Conservation (phyloP, 192 early-diverging fungal species). For the Piromyces sp. region DNA sequence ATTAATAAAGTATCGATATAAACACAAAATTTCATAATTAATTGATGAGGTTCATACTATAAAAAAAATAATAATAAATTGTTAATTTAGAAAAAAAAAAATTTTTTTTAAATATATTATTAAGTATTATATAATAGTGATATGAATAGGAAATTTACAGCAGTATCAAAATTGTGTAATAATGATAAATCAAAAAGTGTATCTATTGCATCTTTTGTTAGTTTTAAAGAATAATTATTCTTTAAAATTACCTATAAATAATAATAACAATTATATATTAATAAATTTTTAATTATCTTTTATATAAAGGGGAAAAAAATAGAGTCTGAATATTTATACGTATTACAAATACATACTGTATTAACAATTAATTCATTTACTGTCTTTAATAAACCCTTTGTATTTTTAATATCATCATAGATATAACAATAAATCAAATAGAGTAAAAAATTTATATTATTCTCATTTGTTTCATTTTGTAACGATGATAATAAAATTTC, state of each 20-base stretch:
- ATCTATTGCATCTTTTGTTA: slow-evolving; percentile 39
- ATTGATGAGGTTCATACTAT: slow-evolving; percentile 48
- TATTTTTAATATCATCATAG: slow-evolving; percentile 54
- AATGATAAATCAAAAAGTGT: slow-evolving; percentile 28
- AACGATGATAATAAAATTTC: background rate
- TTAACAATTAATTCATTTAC: slow-evolving; percentile 58
- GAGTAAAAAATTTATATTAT: background rate
- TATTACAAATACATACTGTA: slow-evolving; percentile 53
- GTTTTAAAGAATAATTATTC: slow-evolving; percentile 34
- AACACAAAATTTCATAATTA: slow-evolving; percentile 48
- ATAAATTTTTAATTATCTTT: no score
- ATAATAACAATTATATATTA: background rate
- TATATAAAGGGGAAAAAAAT: no score
- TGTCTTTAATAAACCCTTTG: slow-evolving; percentile 46
- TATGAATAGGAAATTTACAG: background rate
- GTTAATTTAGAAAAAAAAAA: no score
- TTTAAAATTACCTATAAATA: slow-evolving; percentile 25
- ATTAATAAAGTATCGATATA: slow-evolving; percentile 48
- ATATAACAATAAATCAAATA: slow-evolving; percentile 30
- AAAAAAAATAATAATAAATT: no score
- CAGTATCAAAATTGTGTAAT: slow-evolving; percentile 1
- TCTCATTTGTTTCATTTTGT: background rate
- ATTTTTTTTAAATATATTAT: no score
- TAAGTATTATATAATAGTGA: no score
- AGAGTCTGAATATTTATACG: no score